Conservation (phyloP, 75 land plant species). For the Cryptomeria japonica region DNA sequence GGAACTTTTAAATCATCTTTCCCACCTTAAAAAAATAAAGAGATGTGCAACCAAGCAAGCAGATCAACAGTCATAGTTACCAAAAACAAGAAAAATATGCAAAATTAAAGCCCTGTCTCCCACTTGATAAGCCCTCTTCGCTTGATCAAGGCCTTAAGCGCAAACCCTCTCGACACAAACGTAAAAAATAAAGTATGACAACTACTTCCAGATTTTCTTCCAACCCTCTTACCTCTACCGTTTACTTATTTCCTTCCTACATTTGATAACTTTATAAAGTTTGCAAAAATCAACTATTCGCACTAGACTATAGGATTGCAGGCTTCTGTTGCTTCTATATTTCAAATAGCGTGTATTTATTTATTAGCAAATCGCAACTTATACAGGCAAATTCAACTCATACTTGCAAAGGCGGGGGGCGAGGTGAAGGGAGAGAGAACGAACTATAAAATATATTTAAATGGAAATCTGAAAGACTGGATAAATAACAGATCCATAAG, state of each 20-base stretch:
- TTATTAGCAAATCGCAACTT: background rate
- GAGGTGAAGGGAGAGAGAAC: background rate
- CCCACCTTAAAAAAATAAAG: no score
- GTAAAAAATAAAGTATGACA: background rate
- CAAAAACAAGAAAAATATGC: background rate
- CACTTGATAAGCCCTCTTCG: background rate
- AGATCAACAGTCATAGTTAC: background rate
- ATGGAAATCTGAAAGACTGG: background rate
- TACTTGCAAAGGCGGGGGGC: background rate
- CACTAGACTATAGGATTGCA: background rate
- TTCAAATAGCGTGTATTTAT: background rate
- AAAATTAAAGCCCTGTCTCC: background rate
- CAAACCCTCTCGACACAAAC: background rate
- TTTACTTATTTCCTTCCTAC: background rate
- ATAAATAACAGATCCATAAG: background rate
- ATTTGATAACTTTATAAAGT: background rate
- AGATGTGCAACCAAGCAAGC: background rate
- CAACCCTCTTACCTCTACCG: background rate
- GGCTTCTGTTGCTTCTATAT: background rate
- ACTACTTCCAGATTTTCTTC: background rate
- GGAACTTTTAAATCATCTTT: no score
- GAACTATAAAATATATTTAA: background rate
- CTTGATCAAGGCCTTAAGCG: background rate
- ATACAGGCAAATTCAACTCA: background rate
- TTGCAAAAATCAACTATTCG: background rate